These are phyloP conservation scores for Ehretia macrophylla DNA, from an alignment of 257 asterid genomes.

Conservation along the genomic window DNA sequence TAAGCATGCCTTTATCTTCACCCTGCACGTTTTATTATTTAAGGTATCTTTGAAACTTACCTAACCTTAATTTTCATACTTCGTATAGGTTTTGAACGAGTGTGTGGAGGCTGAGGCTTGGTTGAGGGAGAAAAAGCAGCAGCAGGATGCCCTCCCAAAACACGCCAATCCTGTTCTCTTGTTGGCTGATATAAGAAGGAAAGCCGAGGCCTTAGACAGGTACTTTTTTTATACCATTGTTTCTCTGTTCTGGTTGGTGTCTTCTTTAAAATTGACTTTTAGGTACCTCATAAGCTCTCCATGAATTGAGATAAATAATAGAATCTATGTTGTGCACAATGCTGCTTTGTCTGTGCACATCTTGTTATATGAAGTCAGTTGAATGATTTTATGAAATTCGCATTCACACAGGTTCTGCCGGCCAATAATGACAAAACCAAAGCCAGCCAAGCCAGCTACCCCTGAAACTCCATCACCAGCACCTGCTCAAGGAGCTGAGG, in stretches of 20 bases:
- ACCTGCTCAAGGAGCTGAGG: constrained; percentile 49
- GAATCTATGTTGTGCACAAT: too few relatives aligned
- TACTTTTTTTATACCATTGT: constrained; percentile 5
- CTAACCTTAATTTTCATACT: not conserved
- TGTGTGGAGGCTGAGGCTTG: constrained; percentile 75
- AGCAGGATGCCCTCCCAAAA: constrained; percentile 68
- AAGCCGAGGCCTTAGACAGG: constrained; percentile 81
- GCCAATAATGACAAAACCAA: constrained; percentile 83
- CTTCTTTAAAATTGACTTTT: too few relatives aligned
- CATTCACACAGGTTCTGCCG: constrained; percentile 54
- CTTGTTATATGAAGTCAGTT: too few relatives aligned
- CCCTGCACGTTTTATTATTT: not conserved
- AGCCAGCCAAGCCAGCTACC: constrained; percentile 71
- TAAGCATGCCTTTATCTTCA: not conserved
- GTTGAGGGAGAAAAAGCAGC: constrained; percentile 63
- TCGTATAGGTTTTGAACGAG: constrained; percentile 54
- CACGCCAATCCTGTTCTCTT: constrained; percentile 51
- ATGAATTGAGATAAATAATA: too few relatives aligned
- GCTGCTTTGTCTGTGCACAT: too few relatives aligned
- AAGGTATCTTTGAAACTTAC: not conserved
- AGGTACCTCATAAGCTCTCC: too few relatives aligned
- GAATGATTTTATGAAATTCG: not conserved
- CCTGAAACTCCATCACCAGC: constrained; percentile 55
- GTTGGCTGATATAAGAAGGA: constrained; percentile 55
- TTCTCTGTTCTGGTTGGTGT: not conserved